Percentiles rank a stretch among this genome's conserved stretches.
phyloP scores from a whole-genome alignment of 108 stramenopile species.

The Schizochytrium sp. region DNA sequence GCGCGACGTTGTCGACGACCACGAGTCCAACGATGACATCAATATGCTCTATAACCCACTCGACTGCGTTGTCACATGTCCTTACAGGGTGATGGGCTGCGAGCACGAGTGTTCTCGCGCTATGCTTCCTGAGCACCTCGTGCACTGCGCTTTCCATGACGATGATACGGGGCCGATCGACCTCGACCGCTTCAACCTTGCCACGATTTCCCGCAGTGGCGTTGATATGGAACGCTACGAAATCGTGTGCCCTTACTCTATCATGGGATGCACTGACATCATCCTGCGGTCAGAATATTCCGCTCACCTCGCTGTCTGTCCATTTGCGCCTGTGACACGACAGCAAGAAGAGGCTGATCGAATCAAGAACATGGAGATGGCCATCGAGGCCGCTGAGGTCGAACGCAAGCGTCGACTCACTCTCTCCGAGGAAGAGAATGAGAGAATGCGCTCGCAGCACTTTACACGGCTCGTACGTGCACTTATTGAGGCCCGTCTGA shows the following conservation, averaged over 20 bases:
- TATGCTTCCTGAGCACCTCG: neutral
- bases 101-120: neutral
- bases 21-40: neutral
- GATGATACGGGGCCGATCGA: neutral
- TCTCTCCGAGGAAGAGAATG: neutral
- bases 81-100: neutral
- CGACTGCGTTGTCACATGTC: neutral
- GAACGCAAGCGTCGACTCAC: neutral
- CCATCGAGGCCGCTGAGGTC: neutral
- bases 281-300: neutral
- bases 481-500: neutral
- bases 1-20: neutral
- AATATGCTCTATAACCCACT: neutral
- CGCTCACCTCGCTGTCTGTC: neutral
- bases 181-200: neutral
- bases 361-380: neutral
- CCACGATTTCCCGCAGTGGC: neutral
- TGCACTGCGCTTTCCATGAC: neutral
- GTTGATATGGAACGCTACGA: neutral
- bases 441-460: neutral
- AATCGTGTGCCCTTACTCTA: neutral
- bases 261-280: constrained; percentile 9
- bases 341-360: neutral
- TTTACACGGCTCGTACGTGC: neutral
- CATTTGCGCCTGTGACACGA: neutral